A percentile compares a stretch with the other conserved stretches of the same genome.
These are phyloP conservation scores for Fusarium cyanostomum DNA, from an alignment of 2,329 filamentous ascomycete genomes.

Conservation along the genomic window DNA sequence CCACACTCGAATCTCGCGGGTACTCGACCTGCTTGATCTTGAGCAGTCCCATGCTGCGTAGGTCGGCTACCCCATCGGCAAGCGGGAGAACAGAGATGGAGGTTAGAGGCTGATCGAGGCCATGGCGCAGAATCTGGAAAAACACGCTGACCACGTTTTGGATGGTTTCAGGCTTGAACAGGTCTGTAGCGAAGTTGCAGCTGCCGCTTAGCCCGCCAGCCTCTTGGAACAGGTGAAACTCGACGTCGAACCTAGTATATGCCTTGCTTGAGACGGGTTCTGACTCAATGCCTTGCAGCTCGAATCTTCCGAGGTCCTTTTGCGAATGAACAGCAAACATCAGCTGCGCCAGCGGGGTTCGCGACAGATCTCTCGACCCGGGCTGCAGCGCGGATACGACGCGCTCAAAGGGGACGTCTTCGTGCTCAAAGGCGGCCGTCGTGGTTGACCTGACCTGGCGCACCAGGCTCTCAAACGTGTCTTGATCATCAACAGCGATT, in stretches of 20 bases:
- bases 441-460: conserved; percentile 16
- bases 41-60: background rate
- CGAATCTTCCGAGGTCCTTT: conserved; percentile 28
- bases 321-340: conserved; percentile 32
- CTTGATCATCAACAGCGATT: conserved; percentile 19
- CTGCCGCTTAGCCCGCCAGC: conserved; percentile 10
- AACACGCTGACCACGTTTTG: conserved; percentile 28
- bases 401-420: conserved; percentile 13
- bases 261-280: conserved; percentile 6
- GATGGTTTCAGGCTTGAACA: conserved; percentile 36
- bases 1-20: conserved; percentile 25
- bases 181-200: conserved; percentile 33
- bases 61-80: background rate
- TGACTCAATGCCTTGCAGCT: conserved; percentile 21
- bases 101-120: conserved; percentile 10
- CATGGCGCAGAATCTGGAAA: conserved; percentile 21
- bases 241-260: conserved; percentile 36
- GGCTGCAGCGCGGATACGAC: conserved; percentile 6
- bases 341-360: conserved; percentile 8
- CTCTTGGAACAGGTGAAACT: conserved; percentile 41
- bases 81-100: conserved; percentile 9
- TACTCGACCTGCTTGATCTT: background rate
- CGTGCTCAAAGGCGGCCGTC: background rate
- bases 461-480: conserved; percentile 25
- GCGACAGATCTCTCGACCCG: background rate